A percentile compares a stretch with the other conserved stretches of the same genome.
Conservation (phyloP, 495 filamentous ascomycete species). For the Lentithecium fluviatile region DNA sequence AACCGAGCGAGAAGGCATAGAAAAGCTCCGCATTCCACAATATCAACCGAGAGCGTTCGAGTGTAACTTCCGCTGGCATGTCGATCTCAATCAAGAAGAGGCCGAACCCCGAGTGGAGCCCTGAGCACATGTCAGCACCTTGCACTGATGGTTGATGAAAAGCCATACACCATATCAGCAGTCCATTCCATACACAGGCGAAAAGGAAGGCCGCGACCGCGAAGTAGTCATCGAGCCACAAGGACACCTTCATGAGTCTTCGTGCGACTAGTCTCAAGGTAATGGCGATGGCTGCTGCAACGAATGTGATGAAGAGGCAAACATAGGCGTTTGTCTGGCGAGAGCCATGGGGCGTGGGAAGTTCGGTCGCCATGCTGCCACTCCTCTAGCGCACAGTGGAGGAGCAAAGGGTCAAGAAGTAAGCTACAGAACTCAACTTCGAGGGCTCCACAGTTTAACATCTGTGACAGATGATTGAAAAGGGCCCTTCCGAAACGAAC, state of each 20-base stretch:
- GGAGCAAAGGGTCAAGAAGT: too few species aligned
- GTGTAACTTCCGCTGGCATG: neutral
- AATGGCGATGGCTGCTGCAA: constrained; percentile 9
- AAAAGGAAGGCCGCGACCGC: constrained; percentile 16
- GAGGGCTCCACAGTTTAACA: too few species aligned
- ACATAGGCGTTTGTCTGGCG: constrained; percentile 24
- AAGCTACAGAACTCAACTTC: too few species aligned
- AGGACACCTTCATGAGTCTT: constrained; percentile 15
- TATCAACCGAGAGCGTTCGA: constrained; percentile 9
- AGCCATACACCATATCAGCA: constrained; percentile 21
- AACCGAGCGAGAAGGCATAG: constrained; percentile 25
- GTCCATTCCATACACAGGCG: constrained; percentile 5
- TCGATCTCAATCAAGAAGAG: constrained; percentile 9
- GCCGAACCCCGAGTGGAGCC: constrained; percentile 22
- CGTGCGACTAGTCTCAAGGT: constrained; percentile 16
- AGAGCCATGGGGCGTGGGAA: neutral
- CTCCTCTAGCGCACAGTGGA: too few species aligned
- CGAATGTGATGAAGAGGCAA: constrained; percentile 25
- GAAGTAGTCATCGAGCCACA: constrained; percentile 28
- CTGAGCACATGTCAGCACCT: neutral
- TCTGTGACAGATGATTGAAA: too few species aligned
- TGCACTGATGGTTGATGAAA: neutral
- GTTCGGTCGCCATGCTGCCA: neutral
- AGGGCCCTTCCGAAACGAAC: too few species aligned
- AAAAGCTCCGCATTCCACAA: constrained; percentile 20